Evolutionary conservation across 2,329 filamentous ascomycete genomes (phyloP).

Genomic region (Nemania abortiva): DNA sequence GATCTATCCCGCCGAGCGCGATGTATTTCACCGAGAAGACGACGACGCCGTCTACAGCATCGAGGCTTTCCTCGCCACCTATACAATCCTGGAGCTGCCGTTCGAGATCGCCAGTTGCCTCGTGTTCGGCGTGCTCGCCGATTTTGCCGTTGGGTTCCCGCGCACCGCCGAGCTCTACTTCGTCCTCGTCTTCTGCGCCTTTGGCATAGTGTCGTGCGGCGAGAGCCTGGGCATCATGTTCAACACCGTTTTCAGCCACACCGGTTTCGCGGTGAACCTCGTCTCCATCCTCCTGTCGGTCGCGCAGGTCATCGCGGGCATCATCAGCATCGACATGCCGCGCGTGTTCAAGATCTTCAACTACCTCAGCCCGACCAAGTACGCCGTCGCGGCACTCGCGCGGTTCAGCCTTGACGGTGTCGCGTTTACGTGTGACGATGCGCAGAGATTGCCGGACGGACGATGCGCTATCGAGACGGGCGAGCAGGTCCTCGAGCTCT

Average conservation of each 20-base stretch:
- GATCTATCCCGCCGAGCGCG: constrained; percentile 77
- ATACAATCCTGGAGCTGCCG: constrained; percentile 77
- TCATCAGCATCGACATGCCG: constrained; percentile 78
- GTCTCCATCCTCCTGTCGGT: constrained; percentile 77
- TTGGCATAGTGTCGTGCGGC: constrained; percentile 79
- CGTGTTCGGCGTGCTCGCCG: constrained; percentile 73
- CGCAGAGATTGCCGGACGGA: constrained; percentile 70
- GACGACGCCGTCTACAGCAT: constrained; percentile 79
- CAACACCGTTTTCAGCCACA: constrained; percentile 79
- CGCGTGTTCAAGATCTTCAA: constrained; percentile 75
- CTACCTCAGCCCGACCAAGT: constrained; percentile 78
- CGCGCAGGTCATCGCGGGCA: constrained; percentile 76
- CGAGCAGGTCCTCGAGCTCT: constrained; percentile 74
- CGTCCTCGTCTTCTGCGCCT: constrained; percentile 74
- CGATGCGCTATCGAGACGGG: constrained; percentile 74
- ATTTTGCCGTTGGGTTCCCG: constrained; percentile 74
- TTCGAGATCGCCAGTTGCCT: constrained; percentile 76
- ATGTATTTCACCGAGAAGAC: constrained; percentile 82
- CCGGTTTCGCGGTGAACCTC: constrained; percentile 80
- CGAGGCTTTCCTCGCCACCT: constrained; percentile 77
- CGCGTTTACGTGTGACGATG: constrained; percentile 71
- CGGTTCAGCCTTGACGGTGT: constrained; percentile 73
- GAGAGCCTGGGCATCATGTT: constrained; percentile 84
- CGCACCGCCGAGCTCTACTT: constrained; percentile 75
- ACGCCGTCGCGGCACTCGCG: constrained; percentile 74